Percentiles rank a stretch among this genome's conserved stretches.
These are phyloP conservation scores for Oidium heveae DNA, from an alignment of 2,329 filamentous ascomycete genomes.

Conservation along the genomic window DNA sequence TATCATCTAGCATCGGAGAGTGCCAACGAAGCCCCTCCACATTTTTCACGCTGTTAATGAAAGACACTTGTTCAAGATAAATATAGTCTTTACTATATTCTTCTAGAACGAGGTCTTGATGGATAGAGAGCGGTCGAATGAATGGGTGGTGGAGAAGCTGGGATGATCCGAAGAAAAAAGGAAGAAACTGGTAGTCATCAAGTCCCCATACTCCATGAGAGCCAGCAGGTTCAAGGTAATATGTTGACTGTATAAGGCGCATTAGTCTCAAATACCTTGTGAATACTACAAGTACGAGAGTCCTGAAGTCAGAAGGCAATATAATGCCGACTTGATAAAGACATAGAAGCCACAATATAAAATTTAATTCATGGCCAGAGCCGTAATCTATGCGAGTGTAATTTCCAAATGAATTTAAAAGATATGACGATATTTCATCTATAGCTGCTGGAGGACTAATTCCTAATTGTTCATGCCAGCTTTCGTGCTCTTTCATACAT, in stretches of 20 bases:
- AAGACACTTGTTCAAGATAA: slow-evolving; percentile 60
- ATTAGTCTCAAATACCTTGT: slow-evolving; percentile 55
- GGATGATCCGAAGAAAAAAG: slow-evolving; percentile 87
- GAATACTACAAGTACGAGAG: slow-evolving; percentile 2
- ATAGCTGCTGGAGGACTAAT: slow-evolving; percentile 42
- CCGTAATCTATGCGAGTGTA: slow-evolving; percentile 80
- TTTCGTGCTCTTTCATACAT: slow-evolving; percentile 26
- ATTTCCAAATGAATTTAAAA: slow-evolving; percentile 71
- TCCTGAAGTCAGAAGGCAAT: slow-evolving; percentile 8
- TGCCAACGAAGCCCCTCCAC: slow-evolving; percentile 78
- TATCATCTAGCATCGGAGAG: slow-evolving; percentile 80
- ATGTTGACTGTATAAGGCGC: slow-evolving; percentile 62
- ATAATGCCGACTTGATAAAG: slow-evolving; percentile 80
- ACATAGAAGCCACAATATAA: slow-evolving; percentile 69
- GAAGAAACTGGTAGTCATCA: slow-evolving; percentile 87
- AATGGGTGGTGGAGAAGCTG: slow-evolving; percentile 62
- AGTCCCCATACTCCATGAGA: slow-evolving; percentile 96
- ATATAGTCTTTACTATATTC: slow-evolving; percentile 65
- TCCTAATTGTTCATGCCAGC: slow-evolving; percentile 4
- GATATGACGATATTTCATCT: slow-evolving; percentile 51
- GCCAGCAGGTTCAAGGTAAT: slow-evolving; percentile 82
- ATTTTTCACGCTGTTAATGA: slow-evolving; percentile 36
- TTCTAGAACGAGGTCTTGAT: slow-evolving; percentile 60
- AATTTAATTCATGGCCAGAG: slow-evolving; percentile 87
- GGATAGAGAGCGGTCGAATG: slow-evolving; percentile 46